Conservation (phyloP, 306 rosid genomes). For the Cicer pinnatifidum region DNA sequence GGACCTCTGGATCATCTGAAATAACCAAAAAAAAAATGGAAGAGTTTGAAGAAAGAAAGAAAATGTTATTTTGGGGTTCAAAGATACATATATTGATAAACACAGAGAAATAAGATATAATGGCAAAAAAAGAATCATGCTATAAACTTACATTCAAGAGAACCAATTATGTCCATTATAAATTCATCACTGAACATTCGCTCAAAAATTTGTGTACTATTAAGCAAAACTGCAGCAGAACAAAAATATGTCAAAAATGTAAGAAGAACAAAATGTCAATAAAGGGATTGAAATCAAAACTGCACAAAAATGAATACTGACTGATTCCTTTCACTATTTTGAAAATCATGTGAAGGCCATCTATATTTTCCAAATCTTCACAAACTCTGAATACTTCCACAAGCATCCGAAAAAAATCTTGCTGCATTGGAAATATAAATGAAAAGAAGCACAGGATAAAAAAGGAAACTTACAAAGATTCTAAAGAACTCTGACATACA, state of each 20-base stretch:
- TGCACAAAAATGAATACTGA: constrained; percentile 56
- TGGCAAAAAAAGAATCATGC: constrained; percentile 7
- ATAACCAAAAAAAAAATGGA: background rate
- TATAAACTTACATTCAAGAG: constrained; percentile 85
- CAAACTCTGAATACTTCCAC: constrained; percentile 75
- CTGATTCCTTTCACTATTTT: constrained; percentile 92
- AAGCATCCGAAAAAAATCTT: constrained; percentile 83
- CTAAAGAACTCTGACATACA: constrained; percentile 6
- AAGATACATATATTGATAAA: background rate
- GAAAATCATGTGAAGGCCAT: constrained; percentile 86
- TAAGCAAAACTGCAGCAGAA: constrained; percentile 73
- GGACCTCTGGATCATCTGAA: constrained; percentile 89
- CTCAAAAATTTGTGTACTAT: constrained; percentile 86
- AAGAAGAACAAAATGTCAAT: constrained; percentile 16
- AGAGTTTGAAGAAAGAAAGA: constrained; percentile 24
- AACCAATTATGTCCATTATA: constrained; percentile 83
- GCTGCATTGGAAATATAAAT: constrained; percentile 60
- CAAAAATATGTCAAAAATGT: constrained; percentile 39
- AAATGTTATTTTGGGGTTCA: background rate
- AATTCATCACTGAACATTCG: constrained; percentile 78
- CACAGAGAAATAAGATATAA: background rate
- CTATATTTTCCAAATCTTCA: constrained; percentile 82
- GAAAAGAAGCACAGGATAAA: constrained; percentile 3
- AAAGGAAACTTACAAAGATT: constrained; percentile 26
- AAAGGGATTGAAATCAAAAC: constrained; percentile 25